phyloP scores from a whole-genome alignment of 1,284 basidiomycete genomes.

The Microbotryum violaceum region DNA sequence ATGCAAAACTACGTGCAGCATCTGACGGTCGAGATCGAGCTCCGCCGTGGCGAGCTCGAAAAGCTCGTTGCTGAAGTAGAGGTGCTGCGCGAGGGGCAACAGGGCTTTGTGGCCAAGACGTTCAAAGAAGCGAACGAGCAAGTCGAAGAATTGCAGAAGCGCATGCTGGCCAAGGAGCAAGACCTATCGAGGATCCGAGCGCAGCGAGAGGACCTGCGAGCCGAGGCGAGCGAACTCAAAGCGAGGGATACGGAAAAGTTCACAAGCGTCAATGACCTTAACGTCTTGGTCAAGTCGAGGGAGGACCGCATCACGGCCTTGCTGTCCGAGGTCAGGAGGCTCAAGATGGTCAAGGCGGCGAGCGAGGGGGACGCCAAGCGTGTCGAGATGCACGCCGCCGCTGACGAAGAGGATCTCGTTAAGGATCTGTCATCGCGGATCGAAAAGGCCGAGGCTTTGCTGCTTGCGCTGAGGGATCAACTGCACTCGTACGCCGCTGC shows the following conservation, averaged over 20 bases:
- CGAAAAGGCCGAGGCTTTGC: slow-evolving; percentile 46
- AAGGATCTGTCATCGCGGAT: slow-evolving; percentile 55
- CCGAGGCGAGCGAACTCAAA: slow-evolving; percentile 66
- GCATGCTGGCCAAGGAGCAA: slow-evolving; percentile 49
- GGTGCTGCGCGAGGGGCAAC: slow-evolving; percentile 31
- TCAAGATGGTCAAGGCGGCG: slow-evolving; percentile 71
- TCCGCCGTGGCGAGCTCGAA: slow-evolving; percentile 26
- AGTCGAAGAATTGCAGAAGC: slow-evolving; percentile 29
- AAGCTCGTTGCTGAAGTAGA: slow-evolving; percentile 29
- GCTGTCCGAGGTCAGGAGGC: slow-evolving; percentile 63
- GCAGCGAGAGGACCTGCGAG: slow-evolving; percentile 64
- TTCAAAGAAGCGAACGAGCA: slow-evolving; percentile 30
- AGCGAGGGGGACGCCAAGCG: slow-evolving; percentile 62
- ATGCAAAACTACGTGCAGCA: slow-evolving; percentile 32
- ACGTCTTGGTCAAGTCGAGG: slow-evolving; percentile 61
- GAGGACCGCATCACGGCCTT: slow-evolving; percentile 69
- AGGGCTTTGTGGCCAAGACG: slow-evolving; percentile 25
- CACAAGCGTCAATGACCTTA: slow-evolving; percentile 62
- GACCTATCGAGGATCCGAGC: slow-evolving; percentile 72
- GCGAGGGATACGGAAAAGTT: slow-evolving; percentile 58
- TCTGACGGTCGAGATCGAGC: slow-evolving; percentile 29
- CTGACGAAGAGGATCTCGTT: slow-evolving; percentile 54
- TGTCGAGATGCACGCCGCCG: slow-evolving; percentile 52
- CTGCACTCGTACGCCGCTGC: slow-evolving; percentile 18
- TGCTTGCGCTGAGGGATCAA: slow-evolving; percentile 29